Percentiles rank a stretch among this genome's conserved stretches.
These are phyloP conservation scores for Volvox carteri DNA, from an alignment of 163 green algal species.

Conservation along the genomic window DNA sequence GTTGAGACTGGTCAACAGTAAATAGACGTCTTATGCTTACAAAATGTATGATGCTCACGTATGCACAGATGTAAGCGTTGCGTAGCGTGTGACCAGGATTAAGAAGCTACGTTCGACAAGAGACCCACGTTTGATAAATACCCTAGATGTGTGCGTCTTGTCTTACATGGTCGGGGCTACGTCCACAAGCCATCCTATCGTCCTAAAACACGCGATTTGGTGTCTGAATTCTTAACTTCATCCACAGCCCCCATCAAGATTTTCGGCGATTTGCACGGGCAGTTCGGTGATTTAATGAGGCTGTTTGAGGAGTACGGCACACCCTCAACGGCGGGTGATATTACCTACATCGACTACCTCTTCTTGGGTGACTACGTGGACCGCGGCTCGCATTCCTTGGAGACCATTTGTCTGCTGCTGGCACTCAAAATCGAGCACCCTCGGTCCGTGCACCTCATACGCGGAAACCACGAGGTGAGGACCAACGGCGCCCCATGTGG, in stretches of 20 bases:
- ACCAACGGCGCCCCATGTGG: background rate
- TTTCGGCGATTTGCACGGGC: constrained; percentile 98
- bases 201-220: too few species aligned
- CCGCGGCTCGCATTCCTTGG: constrained; percentile 85
- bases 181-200: too few species aligned
- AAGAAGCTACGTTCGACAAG: too few species aligned
- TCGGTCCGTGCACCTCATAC: constrained; percentile 95
- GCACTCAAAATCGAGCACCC: constrained; percentile 99
- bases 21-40: background rate
- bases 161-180: too few species aligned
- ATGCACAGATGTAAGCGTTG: background rate
- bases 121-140: too few species aligned
- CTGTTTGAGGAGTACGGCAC: constrained; percentile 99
- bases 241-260: constrained; percentile 95
- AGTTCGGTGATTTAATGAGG: constrained; percentile 99
- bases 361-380: constrained; percentile 96
- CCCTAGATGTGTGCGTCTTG: too few species aligned
- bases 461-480: constrained; percentile 96
- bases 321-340: constrained; percentile 96
- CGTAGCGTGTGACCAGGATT: too few species aligned
- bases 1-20: too few species aligned
- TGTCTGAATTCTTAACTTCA: too few species aligned
- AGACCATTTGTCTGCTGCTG: constrained; percentile 98
- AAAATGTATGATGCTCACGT: background rate
- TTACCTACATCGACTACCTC: constrained; percentile 99